Base-by-base conservation (phyloP, 306 rosid species). In the Arachis hypogaea region DNA sequence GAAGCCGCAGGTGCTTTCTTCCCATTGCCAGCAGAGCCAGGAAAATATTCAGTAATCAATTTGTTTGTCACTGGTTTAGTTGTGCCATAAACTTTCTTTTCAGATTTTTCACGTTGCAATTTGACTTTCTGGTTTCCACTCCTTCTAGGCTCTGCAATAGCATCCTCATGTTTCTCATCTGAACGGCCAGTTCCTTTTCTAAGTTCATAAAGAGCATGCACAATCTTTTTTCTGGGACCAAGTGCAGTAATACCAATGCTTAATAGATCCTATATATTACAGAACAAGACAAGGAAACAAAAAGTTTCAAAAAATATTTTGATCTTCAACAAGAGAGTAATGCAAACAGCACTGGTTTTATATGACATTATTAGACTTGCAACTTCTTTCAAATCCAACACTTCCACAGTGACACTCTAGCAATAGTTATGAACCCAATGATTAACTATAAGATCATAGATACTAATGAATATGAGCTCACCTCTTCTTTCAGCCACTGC, bases 171-270 rank as follows among this genome's bases (percentile, higher is more conserved):
- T 46, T 69, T 83, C 57, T 82, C 89, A 22, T 60, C 69, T 42
- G 80, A 66, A 68, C 60, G 14, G 46, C 16, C 68, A 72, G 42
- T 45, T 61, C 80, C 91, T 69, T 82, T 86, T 86, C 94, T 79
- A 76, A 86, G 92, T 70, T 86, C 91, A 66, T 77, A 71, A 47
- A 93, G 72, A 12, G 91, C 91, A 73, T 76, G 94, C 28, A 76
- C 78, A 75, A 93, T 89, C 87, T 91, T 91, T 86, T 90, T 93
- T 59, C 97, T 87, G 12, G 98, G 97, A 61, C 98, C 98, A 75
- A 93, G 91, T 60, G 94, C 91, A 61, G 87, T 74, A 63, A 93
- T 79, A 51, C 98, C 97, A 73, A 93, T 88, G 77, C 79, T 75
- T 16, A 88, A 61, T 56, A 93, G 90, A 84, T 93, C 98, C 98